Conservation (phyloP, 2,329 filamentous ascomycete species). For the Phyllosticta citriasiana region DNA sequence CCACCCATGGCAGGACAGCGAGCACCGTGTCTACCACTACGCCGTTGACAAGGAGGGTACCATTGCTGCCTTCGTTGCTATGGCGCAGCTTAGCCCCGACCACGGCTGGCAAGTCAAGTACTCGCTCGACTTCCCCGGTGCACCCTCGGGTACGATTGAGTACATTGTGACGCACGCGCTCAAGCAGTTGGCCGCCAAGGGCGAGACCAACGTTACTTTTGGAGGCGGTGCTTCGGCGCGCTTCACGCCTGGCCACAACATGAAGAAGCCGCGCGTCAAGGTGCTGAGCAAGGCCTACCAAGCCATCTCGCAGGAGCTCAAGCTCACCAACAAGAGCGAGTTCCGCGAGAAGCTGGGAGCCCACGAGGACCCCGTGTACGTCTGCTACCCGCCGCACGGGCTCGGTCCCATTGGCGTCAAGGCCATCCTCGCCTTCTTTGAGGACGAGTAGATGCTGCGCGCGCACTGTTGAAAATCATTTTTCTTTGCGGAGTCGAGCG, state of each 20-base stretch:
- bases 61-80: slow-evolving; percentile 67
- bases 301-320: slow-evolving; percentile 69
- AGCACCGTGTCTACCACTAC: slow-evolving; percentile 78
- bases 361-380: slow-evolving; percentile 72
- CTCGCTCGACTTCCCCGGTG: slow-evolving; percentile 81
- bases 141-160: slow-evolving; percentile 82
- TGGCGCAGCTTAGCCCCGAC: slow-evolving; percentile 68
- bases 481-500: neutral
- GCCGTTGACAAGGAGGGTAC: slow-evolving; percentile 62
- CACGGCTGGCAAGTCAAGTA: slow-evolving; percentile 95
- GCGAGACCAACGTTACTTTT: slow-evolving; percentile 66
- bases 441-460: slow-evolving; percentile 45
- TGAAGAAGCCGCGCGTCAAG: slow-evolving; percentile 70
- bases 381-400: slow-evolving; percentile 81
- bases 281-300: slow-evolving; percentile 77
- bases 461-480: neutral
- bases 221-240: slow-evolving; percentile 69
- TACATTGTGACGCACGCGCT: slow-evolving; percentile 66
- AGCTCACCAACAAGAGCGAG: slow-evolving; percentile 73
- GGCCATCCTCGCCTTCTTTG: slow-evolving; percentile 85
- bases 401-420: slow-evolving; percentile 71
- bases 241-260: slow-evolving; percentile 69
- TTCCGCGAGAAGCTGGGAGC: slow-evolving; percentile 88
- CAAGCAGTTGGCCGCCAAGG: slow-evolving; percentile 47
- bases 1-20: slow-evolving; percentile 73